phyloP scores from a whole-genome alignment of 179 eudicot genomes.

The Spergularia azorica region DNA sequence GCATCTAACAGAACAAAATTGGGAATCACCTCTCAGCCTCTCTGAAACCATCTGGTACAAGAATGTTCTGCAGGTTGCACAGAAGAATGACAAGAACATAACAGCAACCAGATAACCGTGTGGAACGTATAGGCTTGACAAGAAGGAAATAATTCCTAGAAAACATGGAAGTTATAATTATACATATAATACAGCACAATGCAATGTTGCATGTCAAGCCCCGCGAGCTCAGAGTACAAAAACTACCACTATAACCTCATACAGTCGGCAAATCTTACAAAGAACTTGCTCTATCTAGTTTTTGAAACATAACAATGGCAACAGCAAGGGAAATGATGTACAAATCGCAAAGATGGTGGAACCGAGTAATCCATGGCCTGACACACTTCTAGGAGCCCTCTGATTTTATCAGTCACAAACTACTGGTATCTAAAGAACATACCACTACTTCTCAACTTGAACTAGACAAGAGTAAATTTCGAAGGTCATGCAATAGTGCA shows the following conservation, averaged over 20 bases:
- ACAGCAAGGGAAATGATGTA: conserved; percentile 3
- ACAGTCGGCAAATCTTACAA: conserved; percentile 25
- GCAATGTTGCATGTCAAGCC: conserved; percentile 23
- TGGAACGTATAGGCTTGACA: background rate
- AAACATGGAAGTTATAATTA: conserved; percentile 11
- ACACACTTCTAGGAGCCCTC: conserved; percentile 23
- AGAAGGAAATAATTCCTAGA: background rate
- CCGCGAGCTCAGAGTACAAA: conserved; percentile 25
- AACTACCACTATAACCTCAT: conserved; percentile 19
- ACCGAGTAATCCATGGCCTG: conserved; percentile 22
- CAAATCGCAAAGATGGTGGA: conserved; percentile 20
- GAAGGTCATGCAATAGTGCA: conserved; percentile 20
- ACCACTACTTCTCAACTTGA: conserved; percentile 13
- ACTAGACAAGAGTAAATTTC: conserved; percentile 19
- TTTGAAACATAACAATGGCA: conserved; percentile 3
- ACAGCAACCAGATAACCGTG: background rate
- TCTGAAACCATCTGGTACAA: background rate
- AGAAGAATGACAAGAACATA: background rate
- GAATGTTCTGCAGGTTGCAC: background rate
- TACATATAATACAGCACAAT: conserved; percentile 29
- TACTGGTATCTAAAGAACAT: conserved; percentile 24
- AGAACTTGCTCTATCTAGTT: conserved; percentile 6
- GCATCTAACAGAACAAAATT: no score
- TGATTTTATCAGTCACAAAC: conserved; percentile 26
- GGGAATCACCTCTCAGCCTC: background rate